Percentiles rank a stretch among this genome's conserved stretches.
Evolutionary conservation across 1,284 basidiomycete genomes (phyloP).

Genomic region (Agroathelia rolfsii): DNA sequence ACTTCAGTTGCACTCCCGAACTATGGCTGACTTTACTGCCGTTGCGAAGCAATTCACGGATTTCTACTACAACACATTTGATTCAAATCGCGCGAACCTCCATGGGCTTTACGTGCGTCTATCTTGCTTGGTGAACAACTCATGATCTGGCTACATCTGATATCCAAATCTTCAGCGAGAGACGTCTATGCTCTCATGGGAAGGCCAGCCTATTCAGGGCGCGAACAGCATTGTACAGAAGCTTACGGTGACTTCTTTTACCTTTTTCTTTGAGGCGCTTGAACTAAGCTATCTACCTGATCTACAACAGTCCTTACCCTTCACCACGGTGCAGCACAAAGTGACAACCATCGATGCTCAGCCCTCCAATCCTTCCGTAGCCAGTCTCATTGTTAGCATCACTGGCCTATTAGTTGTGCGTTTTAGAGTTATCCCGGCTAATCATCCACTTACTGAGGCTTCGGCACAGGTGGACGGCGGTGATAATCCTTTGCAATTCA

Average conservation of each 20-base stretch:
- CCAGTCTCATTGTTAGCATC: slow-evolving; percentile 78
- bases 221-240: slow-evolving; percentile 64
- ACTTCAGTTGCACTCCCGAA: slow-evolving; percentile 12
- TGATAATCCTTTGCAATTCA: slow-evolving; percentile 75
- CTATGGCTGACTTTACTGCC: slow-evolving; percentile 64
- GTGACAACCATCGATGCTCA: slow-evolving; percentile 85
- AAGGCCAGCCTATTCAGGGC: slow-evolving; percentile 61
- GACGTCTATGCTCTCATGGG: slow-evolving; percentile 85
- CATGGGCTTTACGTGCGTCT: slow-evolving; percentile 62
- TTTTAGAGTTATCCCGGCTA: slow-evolving; percentile 8
- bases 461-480: slow-evolving; percentile 79
- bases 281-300: slow-evolving; percentile 1
- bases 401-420: slow-evolving; percentile 77
- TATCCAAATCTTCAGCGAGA: slow-evolving; percentile 50
- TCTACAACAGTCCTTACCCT: slow-evolving; percentile 61
- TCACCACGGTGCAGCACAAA: slow-evolving; percentile 75
- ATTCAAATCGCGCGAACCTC: slow-evolving; percentile 46
- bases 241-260: slow-evolving; percentile 46
- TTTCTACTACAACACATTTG: slow-evolving; percentile 73
- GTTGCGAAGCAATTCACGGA: slow-evolving; percentile 61
- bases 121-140: slow-evolving; percentile 10
- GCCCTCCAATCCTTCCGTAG: slow-evolving; percentile 58
- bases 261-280: slow-evolving; percentile 1
- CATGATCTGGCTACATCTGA: slow-evolving; percentile 16
- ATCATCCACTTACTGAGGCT: no score